Conservation (phyloP, 192 early-diverging fungal genomes). For the Backusella tarrabulga region DNA sequence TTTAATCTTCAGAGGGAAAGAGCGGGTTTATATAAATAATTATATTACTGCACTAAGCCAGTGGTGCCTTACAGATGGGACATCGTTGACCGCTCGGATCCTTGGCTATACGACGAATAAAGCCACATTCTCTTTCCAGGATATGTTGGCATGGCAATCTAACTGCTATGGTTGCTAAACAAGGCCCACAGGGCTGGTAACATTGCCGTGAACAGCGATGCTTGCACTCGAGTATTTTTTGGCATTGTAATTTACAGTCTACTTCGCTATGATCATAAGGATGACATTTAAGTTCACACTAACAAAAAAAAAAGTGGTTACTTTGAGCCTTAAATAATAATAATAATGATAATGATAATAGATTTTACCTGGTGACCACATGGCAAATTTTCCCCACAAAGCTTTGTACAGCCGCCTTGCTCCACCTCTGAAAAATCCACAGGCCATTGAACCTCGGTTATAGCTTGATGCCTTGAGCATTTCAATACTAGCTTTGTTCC, state of each 20-base stretch:
- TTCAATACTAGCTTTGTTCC: constrained; percentile 39
- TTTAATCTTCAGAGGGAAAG: background rate
- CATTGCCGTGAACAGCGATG: constrained; percentile 29
- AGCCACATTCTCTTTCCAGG: constrained; percentile 17
- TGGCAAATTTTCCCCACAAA: constrained; percentile 33
- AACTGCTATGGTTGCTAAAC: background rate
- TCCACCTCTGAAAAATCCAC: constrained; percentile 46
- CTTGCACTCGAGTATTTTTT: constrained; percentile 16
- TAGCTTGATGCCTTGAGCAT: constrained; percentile 39
- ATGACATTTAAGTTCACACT: constrained; percentile 34
- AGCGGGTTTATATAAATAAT: background rate
- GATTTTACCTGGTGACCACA: constrained; percentile 35
- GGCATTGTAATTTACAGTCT: constrained; percentile 22
- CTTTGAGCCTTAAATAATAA: background rate
- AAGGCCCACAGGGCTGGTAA: constrained; percentile 21
- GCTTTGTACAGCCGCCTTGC: constrained; percentile 43
- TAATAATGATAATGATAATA: background rate
- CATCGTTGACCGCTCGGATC: background rate
- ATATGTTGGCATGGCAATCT: constrained; percentile 21
- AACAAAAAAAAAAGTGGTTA: background rate
- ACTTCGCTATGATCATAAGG: constrained; percentile 23
- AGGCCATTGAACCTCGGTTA: constrained; percentile 38
- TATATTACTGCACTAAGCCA: background rate
- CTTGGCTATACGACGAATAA: constrained; percentile 6
- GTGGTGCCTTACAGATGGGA: background rate